Evolutionary conservation across 768 basidiomycete species (phyloP).

Genomic region (Scleroderma citrinum): DNA sequence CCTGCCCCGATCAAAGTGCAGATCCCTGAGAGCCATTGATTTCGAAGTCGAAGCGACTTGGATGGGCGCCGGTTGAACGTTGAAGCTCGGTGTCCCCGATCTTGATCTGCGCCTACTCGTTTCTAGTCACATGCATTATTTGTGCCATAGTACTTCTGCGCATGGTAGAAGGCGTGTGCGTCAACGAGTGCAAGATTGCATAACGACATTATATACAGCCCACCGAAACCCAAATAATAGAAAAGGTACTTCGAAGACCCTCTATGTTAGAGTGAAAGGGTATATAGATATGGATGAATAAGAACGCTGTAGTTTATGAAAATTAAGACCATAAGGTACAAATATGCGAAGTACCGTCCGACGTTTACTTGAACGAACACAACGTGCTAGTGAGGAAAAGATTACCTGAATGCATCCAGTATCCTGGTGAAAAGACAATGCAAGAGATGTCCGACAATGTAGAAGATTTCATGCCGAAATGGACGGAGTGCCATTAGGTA

Average conservation of each 20-base stretch:
- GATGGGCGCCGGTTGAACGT: neutral
- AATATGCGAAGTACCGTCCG: neutral
- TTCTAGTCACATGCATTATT: too few species aligned
- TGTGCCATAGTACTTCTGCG: too few species aligned
- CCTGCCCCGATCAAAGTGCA: neutral
- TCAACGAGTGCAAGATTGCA: too few species aligned
- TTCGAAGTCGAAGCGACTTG: neutral
- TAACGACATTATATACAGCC: neutral
- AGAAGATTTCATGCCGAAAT: constrained; percentile 9
- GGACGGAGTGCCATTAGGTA: constrained; percentile 16
- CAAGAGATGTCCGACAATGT: neutral
- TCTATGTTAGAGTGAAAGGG: neutral
- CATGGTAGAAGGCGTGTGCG: too few species aligned
- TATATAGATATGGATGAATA: neutral
- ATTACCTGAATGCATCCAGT: neutral
- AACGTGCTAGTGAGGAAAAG: neutral
- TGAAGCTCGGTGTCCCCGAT: neutral
- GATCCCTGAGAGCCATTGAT: neutral
- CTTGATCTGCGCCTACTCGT: neutral
- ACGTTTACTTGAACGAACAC: neutral
- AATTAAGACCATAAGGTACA: neutral
- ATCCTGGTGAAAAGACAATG: neutral
- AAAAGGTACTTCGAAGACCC: too few species aligned
- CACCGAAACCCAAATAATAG: neutral
- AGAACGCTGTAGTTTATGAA: neutral